These are phyloP conservation scores for Paraphoma chrysanthemicola DNA, from an alignment of 2,329 filamentous ascomycete species.

Conservation along the genomic window DNA sequence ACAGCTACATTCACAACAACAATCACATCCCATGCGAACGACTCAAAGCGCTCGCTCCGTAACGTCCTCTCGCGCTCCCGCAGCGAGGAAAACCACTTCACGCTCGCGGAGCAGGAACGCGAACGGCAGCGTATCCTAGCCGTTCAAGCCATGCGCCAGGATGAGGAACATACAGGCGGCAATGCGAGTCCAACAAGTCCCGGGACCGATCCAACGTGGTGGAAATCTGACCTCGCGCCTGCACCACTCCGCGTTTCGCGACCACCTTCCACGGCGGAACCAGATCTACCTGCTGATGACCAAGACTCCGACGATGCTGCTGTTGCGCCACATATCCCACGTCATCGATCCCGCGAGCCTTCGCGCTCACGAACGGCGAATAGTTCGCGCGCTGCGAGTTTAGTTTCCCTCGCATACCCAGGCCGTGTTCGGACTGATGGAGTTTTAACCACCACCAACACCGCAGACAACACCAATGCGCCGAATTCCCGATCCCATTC, in stretches of 20 bases:
- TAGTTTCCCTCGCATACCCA: neutral
- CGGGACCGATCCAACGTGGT: constrained; percentile 8
- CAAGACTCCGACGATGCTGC: neutral
- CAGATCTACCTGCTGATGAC: neutral
- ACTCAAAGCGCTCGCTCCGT: neutral
- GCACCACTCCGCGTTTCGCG: constrained; percentile 2
- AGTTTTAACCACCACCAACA: neutral
- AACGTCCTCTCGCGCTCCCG: neutral
- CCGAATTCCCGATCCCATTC: too few relatives aligned
- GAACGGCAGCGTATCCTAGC: neutral
- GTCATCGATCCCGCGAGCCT: too few relatives aligned
- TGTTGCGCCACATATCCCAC: too few relatives aligned
- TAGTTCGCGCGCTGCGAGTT: neutral
- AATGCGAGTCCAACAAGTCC: neutral
- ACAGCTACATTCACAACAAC: neutral
- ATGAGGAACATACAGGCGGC: too few relatives aligned
- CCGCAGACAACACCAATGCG: too few relatives aligned
- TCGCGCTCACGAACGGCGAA: neutral
- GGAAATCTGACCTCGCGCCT: constrained; percentile 4
- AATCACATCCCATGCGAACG: constrained; percentile 1
- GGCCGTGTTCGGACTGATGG: neutral
- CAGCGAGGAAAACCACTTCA: neutral
- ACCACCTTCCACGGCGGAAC: neutral
- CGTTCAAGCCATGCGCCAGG: neutral
- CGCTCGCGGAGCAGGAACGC: neutral